Evolutionary conservation across 2,329 filamentous ascomycete genomes (phyloP).

Genomic region (Exophiala oligosperma): DNA sequence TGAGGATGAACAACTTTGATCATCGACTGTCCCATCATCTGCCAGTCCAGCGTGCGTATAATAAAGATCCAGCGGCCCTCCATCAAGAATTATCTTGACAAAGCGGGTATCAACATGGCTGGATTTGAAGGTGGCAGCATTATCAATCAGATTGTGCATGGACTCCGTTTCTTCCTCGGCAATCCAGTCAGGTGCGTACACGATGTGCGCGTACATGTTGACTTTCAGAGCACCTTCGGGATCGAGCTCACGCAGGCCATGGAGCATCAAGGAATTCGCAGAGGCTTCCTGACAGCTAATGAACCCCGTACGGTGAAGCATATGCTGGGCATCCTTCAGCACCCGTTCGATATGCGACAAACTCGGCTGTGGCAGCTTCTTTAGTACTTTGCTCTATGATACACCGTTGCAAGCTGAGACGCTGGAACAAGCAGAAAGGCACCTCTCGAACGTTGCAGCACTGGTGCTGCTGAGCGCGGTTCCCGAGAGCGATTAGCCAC

Average conservation of each 20-base stretch:
- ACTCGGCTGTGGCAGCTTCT: constrained; percentile 26
- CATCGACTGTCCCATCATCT: constrained; percentile 29
- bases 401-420: neutral
- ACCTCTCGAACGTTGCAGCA: neutral
- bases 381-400: constrained; percentile 22
- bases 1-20: constrained; percentile 22
- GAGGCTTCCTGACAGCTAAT: constrained; percentile 35
- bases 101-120: constrained; percentile 34
- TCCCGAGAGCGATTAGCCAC: neutral
- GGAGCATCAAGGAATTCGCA: constrained; percentile 30
- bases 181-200: constrained; percentile 29
- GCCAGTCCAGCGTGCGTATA: constrained; percentile 23
- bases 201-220: constrained; percentile 30
- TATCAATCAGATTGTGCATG: constrained; percentile 28
- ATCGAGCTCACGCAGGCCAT: constrained; percentile 32
- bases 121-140: constrained; percentile 29
- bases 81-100: constrained; percentile 38
- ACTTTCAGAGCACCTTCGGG: constrained; percentile 27
- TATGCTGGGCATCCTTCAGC: constrained; percentile 27
- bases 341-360: constrained; percentile 30
- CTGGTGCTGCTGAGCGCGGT: neutral
- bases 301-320: constrained; percentile 32
- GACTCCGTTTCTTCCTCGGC: constrained; percentile 24
- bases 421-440: neutral
- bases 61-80: constrained; percentile 33